Evolutionary conservation across 176 grass and related monocot genomes (phyloP).

Genomic region (Raddia distichophylla): DNA sequence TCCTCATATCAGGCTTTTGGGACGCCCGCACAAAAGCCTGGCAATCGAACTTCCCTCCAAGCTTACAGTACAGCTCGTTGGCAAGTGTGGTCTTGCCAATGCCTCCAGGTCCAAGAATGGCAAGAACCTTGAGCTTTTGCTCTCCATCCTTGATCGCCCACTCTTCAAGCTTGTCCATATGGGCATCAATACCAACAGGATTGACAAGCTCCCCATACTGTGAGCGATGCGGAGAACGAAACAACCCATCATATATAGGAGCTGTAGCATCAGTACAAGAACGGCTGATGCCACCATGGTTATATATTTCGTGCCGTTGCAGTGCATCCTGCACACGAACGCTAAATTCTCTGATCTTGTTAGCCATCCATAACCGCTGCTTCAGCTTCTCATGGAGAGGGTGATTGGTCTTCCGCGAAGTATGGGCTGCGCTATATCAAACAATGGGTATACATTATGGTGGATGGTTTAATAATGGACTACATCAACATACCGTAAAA

Average conservation of each 20-base stretch:
- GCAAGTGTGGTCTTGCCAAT: neutral
- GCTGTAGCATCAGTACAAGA: neutral
- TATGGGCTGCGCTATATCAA: no score
- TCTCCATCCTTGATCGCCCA: neutral
- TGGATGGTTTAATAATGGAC: no score
- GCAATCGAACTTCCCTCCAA: neutral
- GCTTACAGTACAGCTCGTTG: neutral
- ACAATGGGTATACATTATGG: no score
- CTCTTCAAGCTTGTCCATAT: neutral
- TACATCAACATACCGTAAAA: no score
- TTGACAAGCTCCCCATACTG: neutral
- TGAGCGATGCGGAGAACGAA: neutral
- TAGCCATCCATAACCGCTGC: slow-evolving; percentile 38
- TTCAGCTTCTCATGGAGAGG: neutral
- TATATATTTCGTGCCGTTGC: slow-evolving; percentile 10
- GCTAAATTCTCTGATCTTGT: slow-evolving; percentile 49
- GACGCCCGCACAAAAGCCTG: slow-evolving; percentile 7
- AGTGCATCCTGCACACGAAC: slow-evolving; percentile 7
- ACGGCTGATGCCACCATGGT: neutral
- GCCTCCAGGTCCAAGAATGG: neutral
- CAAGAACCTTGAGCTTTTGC: neutral
- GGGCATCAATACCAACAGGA: neutral
- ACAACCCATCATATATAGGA: neutral
- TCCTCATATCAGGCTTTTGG: neutral
- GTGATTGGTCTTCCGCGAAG: neutral